Evolutionary conservation across 2,329 filamentous ascomycete species (phyloP).

Genomic region (Colletotrichum sp.): DNA sequence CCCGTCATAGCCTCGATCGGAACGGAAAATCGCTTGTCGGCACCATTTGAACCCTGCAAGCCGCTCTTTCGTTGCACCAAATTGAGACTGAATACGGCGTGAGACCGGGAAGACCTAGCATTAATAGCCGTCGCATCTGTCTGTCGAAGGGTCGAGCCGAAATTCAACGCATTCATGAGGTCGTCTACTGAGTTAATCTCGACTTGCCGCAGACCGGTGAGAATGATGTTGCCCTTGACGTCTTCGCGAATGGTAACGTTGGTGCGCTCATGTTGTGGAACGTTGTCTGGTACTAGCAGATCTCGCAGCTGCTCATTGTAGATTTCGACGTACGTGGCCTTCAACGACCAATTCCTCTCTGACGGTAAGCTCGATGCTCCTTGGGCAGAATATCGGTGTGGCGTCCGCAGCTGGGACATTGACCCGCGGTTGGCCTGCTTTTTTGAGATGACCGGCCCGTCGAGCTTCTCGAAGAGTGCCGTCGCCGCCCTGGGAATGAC

Average conservation of each 20-base stretch:
- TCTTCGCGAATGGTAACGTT: conserved; percentile 94
- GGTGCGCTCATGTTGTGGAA: conserved; percentile 72
- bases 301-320: conserved; percentile 97
- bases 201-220: conserved; percentile 88
- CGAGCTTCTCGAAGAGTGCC: conserved; percentile 86
- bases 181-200: conserved; percentile 93
- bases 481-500: conserved; percentile 93
- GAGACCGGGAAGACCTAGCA: conserved; percentile 95
- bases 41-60: conserved; percentile 52
- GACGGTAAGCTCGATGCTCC: conserved; percentile 42
- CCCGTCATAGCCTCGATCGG: conserved; percentile 80
- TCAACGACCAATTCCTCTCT: conserved; percentile 88
- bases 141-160: conserved; percentile 92
- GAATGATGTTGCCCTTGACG: conserved; percentile 88
- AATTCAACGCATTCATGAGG: conserved; percentile 85
- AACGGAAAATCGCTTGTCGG: conserved; percentile 87
- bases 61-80: conserved; percentile 83
- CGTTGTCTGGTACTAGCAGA: conserved; percentile 79
- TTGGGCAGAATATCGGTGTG: conserved; percentile 75
- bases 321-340: conserved; percentile 94
- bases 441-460: conserved; percentile 69
- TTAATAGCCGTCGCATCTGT: conserved; percentile 98
- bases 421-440: conserved; percentile 63
- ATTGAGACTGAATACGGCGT: conserved; percentile 96
- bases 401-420: conserved; percentile 80